Conservation (phyloP, 2,329 filamentous ascomycete genomes). For the Calycina marina region DNA sequence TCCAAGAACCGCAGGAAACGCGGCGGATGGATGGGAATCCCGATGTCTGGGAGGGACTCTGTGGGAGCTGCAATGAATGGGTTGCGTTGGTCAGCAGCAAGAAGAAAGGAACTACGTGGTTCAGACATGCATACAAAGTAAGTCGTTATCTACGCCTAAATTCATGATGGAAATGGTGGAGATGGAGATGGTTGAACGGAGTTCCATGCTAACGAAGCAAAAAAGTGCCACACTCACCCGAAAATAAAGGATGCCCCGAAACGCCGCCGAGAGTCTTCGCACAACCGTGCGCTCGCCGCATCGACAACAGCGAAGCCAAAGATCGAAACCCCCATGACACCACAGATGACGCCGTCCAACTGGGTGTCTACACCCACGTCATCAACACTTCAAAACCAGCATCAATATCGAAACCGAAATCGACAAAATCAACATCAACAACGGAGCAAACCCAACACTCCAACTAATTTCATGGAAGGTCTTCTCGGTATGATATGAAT, state of each 20-base stretch:
- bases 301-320: conserved; percentile 31
- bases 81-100: conserved; percentile 71
- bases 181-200: no score
- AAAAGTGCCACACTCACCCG: conserved; percentile 54
- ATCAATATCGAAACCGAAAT: no score
- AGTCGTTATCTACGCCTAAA: no score
- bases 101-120: conserved; percentile 89
- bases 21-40: conserved; percentile 67
- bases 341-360: conserved; percentile 28
- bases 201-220: no score
- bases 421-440: no score
- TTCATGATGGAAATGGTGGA: no score
- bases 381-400: conserved; percentile 5
- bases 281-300: conserved; percentile 24
- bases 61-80: conserved; percentile 67
- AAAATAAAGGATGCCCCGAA: conserved; percentile 61
- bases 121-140: conserved; percentile 78
- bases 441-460: no score
- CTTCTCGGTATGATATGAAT: conserved; percentile 33
- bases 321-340: conserved; percentile 30
- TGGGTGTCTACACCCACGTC: conserved; percentile 26
- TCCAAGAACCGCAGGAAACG: conserved; percentile 63
- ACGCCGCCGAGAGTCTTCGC: conserved; percentile 46
- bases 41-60: conserved; percentile 69
- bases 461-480: conserved; percentile 26